These are phyloP conservation scores for Tolypocladium sp. DNA, from an alignment of 2,329 filamentous ascomycete genomes.

Conservation along the genomic window DNA sequence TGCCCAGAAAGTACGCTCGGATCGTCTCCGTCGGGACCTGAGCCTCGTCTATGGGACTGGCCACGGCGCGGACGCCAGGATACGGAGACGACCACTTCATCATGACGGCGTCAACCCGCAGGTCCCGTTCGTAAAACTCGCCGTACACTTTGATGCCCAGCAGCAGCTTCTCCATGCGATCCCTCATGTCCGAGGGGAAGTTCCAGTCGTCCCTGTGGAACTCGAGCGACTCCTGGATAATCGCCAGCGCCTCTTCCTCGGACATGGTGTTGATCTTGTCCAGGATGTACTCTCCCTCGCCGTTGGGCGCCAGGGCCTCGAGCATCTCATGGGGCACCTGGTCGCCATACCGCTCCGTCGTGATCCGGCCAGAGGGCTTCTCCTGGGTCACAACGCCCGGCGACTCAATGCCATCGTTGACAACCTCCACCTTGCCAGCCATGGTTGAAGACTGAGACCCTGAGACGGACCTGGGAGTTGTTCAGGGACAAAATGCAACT, in stretches of 20 bases:
- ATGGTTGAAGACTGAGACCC: background rate
- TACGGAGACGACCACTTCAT: slow-evolving; percentile 32
- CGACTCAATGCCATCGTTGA: background rate
- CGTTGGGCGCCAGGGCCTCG: slow-evolving; percentile 31
- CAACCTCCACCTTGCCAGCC: background rate
- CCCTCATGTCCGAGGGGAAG: slow-evolving; percentile 31
- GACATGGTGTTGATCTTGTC: slow-evolving; percentile 31
- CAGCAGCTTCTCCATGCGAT: slow-evolving; percentile 28
- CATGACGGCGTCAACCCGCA: slow-evolving; percentile 29
- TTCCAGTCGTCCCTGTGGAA: slow-evolving; percentile 36
- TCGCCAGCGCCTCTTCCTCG: slow-evolving; percentile 30
- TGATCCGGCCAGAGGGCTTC: background rate
- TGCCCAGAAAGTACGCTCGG: slow-evolving; percentile 32
- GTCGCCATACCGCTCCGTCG: slow-evolving; percentile 13
- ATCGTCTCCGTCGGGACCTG: slow-evolving; percentile 28
- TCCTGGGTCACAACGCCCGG: background rate
- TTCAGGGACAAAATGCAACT: background rate
- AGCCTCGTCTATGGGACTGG: slow-evolving; percentile 24
- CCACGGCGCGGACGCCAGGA: slow-evolving; percentile 30
- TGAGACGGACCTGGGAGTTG: background rate
- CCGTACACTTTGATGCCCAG: slow-evolving; percentile 29
- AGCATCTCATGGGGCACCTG: slow-evolving; percentile 29
- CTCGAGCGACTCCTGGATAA: slow-evolving; percentile 24
- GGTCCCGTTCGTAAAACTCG: slow-evolving; percentile 29
- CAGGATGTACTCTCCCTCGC: slow-evolving; percentile 28